Base-by-base conservation (phyloP, 1,139 yeast species). In the Yamadazyma jaroonii region DNA sequence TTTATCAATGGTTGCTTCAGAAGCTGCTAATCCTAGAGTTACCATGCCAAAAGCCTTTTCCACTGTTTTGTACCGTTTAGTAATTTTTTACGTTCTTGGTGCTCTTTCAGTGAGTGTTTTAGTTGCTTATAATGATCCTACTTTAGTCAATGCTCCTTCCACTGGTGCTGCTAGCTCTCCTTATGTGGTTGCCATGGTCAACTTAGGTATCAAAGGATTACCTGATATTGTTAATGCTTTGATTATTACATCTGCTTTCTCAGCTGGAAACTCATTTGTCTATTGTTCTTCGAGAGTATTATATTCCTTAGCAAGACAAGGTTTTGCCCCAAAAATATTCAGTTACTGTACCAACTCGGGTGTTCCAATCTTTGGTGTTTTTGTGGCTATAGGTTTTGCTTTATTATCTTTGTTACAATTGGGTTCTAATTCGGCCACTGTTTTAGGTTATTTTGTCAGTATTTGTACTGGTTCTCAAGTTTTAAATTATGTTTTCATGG, bases 1-100 rank as follows among this genome's bases (percentile, higher is more conserved):
- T 52, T 77, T 86, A 42, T 74, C 89, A 1, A 81, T 84, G 86
- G 76, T 80, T 35, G 92, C 94, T 2, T 89, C 90, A 42, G 95
- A 86, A 57, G 81, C 88, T 3, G 63, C 70, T 24, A 74, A 84
- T 52, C 96, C 96, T 14, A 72, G 94, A 40, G 75, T 74, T 45
- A 79, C 77, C 9, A 35, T 40, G 33, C 40, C 42, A 7, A 30
- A 12, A 15, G 32, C 32, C 5, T 85, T 79, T 63, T 82, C 78
- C 53, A 84, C 84, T 29, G 90, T 86, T 9, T 78, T 84, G 43
- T 74, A 75, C 53, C 72, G 95, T 49, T 67, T 87, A 50, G 75
- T 84, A 1, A 59, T 83, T 12, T 74, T 87, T 46, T 87, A 83
- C 53, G 61, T 85, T 37, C 68, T 70, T 10, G 71, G 72, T 32